These are phyloP conservation scores for Mycena epipterygia DNA, from an alignment of 768 basidiomycete species.

Conservation along the genomic window DNA sequence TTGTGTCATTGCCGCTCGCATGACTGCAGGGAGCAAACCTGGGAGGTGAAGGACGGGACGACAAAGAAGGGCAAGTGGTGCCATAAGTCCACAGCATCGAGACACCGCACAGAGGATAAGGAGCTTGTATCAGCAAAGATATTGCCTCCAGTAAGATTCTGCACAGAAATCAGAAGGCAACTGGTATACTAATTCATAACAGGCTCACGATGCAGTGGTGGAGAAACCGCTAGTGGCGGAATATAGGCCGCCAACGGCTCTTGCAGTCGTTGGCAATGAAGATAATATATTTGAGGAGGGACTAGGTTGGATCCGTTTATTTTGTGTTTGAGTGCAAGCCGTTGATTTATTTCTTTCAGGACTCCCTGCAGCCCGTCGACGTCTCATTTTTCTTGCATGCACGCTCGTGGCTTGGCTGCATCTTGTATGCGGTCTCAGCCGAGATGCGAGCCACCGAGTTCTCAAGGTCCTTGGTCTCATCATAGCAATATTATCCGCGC, in stretches of 20 bases:
- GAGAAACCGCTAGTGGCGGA: background rate
- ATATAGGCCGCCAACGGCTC: background rate
- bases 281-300: background rate
- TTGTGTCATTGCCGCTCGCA: slow-evolving; percentile 19
- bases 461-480: slow-evolving; percentile 21
- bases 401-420: slow-evolving; percentile 28
- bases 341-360: slow-evolving; percentile 15
- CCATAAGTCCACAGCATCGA: background rate
- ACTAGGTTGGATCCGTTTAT: background rate
- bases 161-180: background rate
- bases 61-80: slow-evolving; percentile 8
- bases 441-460: background rate
- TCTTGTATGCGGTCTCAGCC: slow-evolving; percentile 22
- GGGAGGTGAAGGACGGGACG: slow-evolving; percentile 5
- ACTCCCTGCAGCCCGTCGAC: background rate
- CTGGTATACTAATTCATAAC: background rate
- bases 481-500: background rate
- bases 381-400: slow-evolving; percentile 17
- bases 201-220: background rate
- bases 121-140: background rate
- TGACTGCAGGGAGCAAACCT: slow-evolving; percentile 6
- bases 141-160: slow-evolving; percentile 12
- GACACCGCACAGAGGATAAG: background rate
- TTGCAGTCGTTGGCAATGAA: background rate
- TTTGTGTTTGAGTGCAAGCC: background rate